Percentiles rank a stretch among this genome's conserved stretches.
phyloP scores from a whole-genome alignment of 306 rosid species.

The Sesbania bispinosa region DNA sequence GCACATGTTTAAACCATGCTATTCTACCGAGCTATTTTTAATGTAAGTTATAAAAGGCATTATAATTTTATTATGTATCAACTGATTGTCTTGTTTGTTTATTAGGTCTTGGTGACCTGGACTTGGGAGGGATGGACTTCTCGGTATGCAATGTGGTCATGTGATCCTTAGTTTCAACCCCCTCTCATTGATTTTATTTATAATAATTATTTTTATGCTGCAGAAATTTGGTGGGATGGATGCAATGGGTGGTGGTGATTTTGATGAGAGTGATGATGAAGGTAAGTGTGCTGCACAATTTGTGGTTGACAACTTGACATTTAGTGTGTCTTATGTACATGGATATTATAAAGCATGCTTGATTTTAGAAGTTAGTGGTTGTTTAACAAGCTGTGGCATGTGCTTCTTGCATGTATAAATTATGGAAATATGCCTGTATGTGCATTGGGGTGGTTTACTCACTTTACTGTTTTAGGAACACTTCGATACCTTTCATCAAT shows the following conservation, averaged over 20 bases:
- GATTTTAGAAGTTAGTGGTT: background rate
- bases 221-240: slow-evolving; percentile 84
- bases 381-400: background rate
- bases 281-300: slow-evolving; percentile 30
- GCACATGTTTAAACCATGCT: slow-evolving; percentile 21
- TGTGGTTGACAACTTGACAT: too few species aligned
- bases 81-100: slow-evolving; percentile 12
- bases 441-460: too few species aligned
- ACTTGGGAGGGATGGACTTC: slow-evolving; percentile 95
- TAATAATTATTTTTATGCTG: slow-evolving; percentile 13
- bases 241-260: slow-evolving; percentile 57
- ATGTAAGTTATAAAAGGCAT: background rate
- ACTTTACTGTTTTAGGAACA: too few species aligned
- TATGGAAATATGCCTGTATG: too few species aligned
- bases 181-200: background rate
- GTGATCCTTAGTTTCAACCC: slow-evolving; percentile 3
- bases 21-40: background rate
- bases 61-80: background rate
- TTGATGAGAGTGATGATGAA: slow-evolving; percentile 73
- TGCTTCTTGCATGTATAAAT: too few species aligned
- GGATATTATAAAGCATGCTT: background rate
- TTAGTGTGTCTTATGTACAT: too few species aligned
- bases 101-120: slow-evolving; percentile 58
- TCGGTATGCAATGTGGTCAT: slow-evolving; percentile 57
- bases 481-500: too few species aligned